These are phyloP conservation scores for Fusarium sp. DNA, from an alignment of 2,329 filamentous ascomycete species.

Conservation along the genomic window DNA sequence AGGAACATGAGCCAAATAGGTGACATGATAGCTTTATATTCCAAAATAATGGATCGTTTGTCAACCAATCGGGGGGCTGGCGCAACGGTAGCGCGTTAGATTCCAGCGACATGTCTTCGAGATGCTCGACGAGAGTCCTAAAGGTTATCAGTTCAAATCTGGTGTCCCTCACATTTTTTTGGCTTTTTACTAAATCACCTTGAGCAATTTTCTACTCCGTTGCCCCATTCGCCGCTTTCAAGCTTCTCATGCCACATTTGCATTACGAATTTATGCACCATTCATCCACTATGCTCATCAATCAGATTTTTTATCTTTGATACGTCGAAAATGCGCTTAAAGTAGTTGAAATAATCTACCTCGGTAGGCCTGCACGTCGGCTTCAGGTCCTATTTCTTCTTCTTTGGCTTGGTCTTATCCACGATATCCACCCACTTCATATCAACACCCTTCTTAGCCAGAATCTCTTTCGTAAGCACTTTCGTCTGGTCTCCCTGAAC, in stretches of 20 bases:
- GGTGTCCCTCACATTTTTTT: constrained; percentile 28
- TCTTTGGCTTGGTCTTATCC: constrained; percentile 44
- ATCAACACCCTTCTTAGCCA: constrained; percentile 34
- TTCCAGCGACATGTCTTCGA: constrained; percentile 2
- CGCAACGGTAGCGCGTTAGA: constrained; percentile 37
- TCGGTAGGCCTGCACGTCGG: background rate
- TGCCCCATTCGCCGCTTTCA: no score
- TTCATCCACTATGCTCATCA: no score
- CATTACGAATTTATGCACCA: no score
- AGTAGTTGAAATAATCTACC: background rate
- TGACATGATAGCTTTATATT: no score
- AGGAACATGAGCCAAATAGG: no score
- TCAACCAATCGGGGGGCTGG: constrained; percentile 14
- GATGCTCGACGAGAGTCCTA: constrained; percentile 16
- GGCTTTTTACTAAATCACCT: background rate
- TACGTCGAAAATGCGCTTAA: background rate
- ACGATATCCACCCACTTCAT: constrained; percentile 44
- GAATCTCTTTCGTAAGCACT: constrained; percentile 30
- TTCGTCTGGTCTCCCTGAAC: constrained; percentile 46
- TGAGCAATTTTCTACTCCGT: no score
- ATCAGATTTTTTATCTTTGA: no score
- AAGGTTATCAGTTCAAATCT: constrained; percentile 33
- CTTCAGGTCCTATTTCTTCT: constrained; percentile 27
- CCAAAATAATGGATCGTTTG: no score
- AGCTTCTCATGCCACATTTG: background rate